Percentiles rank a stretch among this genome's conserved stretches.
Evolutionary conservation across 208 protist genomes (phyloP).

Genomic region (Eutreptiella sp.): DNA sequence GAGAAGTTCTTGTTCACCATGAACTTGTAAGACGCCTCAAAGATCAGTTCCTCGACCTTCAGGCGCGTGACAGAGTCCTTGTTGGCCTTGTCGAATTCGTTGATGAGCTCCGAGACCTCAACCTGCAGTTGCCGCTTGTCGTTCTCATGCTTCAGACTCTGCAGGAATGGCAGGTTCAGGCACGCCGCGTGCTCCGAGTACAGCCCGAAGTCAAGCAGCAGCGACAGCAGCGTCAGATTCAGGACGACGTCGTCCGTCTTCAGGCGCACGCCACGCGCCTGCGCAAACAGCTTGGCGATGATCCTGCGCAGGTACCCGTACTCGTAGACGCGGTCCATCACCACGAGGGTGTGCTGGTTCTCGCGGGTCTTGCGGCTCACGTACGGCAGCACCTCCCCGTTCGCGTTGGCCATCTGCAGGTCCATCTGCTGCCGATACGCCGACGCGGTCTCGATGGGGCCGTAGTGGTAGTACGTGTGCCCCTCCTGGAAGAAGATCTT

Average conservation of each 20-base stretch:
- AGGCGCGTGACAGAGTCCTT: constrained; percentile 16
- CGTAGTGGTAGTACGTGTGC: no score
- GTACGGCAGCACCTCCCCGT: not conserved
- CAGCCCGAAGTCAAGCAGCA: constrained; percentile 23
- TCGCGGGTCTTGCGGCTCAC: constrained; percentile 19
- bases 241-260: constrained; percentile 18
- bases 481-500: constrained; percentile 26
- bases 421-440: no score
- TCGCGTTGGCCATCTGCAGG: not conserved
- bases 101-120: constrained; percentile 15
- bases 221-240: constrained; percentile 18
- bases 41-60: constrained; percentile 11
- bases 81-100: constrained; percentile 21
- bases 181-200: constrained; percentile 8
- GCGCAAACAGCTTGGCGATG: not conserved
- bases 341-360: not conserved
- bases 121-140: constrained; percentile 9
- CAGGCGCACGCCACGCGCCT: not conserved
- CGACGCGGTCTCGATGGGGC: no score
- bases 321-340: constrained; percentile 26
- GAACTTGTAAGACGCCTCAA: constrained; percentile 21
- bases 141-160: constrained; percentile 1
- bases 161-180: constrained; percentile 6
- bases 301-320: constrained; percentile 5
- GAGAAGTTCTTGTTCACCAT: constrained; percentile 25